phyloP scores from a whole-genome alignment of 768 basidiomycete genomes.

The Collybiopsis confluens region DNA sequence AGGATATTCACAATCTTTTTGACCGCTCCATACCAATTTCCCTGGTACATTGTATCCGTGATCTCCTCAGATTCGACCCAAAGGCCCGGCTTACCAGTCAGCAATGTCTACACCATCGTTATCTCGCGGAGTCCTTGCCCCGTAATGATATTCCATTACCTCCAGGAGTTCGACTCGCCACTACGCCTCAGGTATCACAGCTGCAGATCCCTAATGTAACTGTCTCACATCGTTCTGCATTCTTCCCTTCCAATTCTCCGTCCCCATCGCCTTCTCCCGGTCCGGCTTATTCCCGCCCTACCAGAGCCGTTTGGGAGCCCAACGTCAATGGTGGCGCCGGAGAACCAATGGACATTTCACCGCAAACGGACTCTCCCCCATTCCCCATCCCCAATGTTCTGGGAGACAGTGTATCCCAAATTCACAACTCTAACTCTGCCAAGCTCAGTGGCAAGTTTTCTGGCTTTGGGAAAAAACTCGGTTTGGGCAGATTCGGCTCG shows the following conservation, averaged over 20 bases:
- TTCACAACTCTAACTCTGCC: slow-evolving; percentile 12
- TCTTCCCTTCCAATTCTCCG: slow-evolving; percentile 30
- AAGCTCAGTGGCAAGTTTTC: slow-evolving; percentile 55
- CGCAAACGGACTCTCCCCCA: slow-evolving; percentile 40
- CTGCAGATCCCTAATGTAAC: slow-evolving; percentile 42
- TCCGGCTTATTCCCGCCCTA: slow-evolving; percentile 4
- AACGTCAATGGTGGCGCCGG: background rate
- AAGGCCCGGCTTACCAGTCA: slow-evolving; percentile 78
- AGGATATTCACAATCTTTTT: slow-evolving; percentile 69
- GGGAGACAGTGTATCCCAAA: background rate
- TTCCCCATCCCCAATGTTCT: slow-evolving; percentile 39
- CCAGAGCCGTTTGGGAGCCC: background rate
- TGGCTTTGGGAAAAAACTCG: slow-evolving; percentile 64
- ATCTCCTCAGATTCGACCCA: slow-evolving; percentile 91
- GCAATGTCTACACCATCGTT: slow-evolving; percentile 85
- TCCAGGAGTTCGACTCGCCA: slow-evolving; percentile 41
- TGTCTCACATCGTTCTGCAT: slow-evolving; percentile 50
- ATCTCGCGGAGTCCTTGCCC: slow-evolving; percentile 76
- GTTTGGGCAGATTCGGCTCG: slow-evolving; percentile 45
- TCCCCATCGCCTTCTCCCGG: slow-evolving; percentile 24
- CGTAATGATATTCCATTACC: slow-evolving; percentile 65
- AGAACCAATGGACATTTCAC: slow-evolving; percentile 52
- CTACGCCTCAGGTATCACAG: slow-evolving; percentile 29
- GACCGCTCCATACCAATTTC: slow-evolving; percentile 72
- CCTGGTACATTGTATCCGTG: slow-evolving; percentile 87